A percentile compares a stretch with the other conserved stretches of the same genome.
Conservation (phyloP, 345 rosid genomes). For the Ceriops zippeliana region DNA sequence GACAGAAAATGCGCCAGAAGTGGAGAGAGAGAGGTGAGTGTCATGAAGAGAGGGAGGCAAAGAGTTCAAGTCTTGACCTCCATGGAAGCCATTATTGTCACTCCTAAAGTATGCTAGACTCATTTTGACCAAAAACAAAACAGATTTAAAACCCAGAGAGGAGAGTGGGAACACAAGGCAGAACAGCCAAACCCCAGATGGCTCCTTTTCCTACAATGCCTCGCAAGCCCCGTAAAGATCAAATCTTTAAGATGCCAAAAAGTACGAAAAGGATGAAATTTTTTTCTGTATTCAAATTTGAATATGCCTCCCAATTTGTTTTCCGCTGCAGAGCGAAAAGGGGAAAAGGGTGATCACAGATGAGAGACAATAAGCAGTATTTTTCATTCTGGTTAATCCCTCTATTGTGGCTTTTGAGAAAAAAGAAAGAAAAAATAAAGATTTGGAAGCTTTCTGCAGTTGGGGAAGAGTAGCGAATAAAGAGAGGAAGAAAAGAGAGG, state of each 20-base stretch:
- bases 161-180: neutral
- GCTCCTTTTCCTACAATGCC: slow-evolving; percentile 9
- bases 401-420: neutral
- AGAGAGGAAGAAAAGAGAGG: neutral
- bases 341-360: no score
- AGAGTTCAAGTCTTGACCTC: slow-evolving; percentile 27
- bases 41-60: slow-evolving; percentile 17
- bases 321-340: no score
- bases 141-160: neutral
- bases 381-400: no score
- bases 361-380: no score
- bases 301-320: no score
- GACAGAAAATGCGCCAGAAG: slow-evolving; percentile 8
- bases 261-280: no score
- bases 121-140: slow-evolving; percentile 26
- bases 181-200: neutral
- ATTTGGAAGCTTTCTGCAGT: neutral
- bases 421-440: neutral
- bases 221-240: neutral
- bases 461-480: neutral
- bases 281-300: no score
- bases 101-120: slow-evolving; percentile 20
- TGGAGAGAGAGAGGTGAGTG: slow-evolving; percentile 26
- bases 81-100: slow-evolving; percentile 12
- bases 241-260: neutral